Base-by-base conservation (phyloP, 2,329 filamentous ascomycete genomes). In the Aspergillus fijiensis region DNA sequence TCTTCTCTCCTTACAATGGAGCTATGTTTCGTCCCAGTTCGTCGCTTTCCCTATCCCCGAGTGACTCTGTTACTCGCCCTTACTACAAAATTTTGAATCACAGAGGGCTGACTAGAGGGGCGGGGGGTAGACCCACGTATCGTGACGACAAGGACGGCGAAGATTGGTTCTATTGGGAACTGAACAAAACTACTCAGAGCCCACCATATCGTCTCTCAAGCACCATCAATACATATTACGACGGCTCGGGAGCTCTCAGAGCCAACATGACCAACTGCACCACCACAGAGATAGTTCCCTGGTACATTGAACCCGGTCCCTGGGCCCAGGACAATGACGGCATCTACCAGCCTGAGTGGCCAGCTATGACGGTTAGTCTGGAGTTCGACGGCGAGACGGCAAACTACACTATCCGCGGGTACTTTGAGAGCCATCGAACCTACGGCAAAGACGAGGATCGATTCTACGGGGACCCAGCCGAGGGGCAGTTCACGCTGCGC, bases 401-500 rank as follows among this genome's bases (percentile, higher is more conserved):
- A 0, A 63, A 55, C 23, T 48, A 59, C 39, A 51, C 51, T 2
- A 10, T 61, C 2, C 29, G 27, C 2, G 31, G 50, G 5, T 52
- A 52, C 25, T 52, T 52, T 5, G 6, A 9, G 1, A 19, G 50
- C 19, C 4, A 55, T n/a, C 33, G 51, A 2, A 11, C 47, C 27
- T 54, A 35, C 14, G 11, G 11, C 11, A 14, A 35, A 11, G 12
- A 16, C 11, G 14, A 12, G 4, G 11, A 35, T 12, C 33, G 11
- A 35, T 35, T 1, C 45, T 21, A n/a, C 31, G 27, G 33, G 48
- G 9, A 35, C 5, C 29, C n/a, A 4, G 11, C 27, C 19, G 39
- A 52, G 12, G 62, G 60, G 4, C 35, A 39, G 23, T 39, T 60
- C 3, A 51, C 45, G 61, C 31, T 60, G 35, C 23, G 60, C 29